Base-by-base conservation (phyloP, 2,329 filamentous ascomycete genomes). In the Fusarium verticillioides region DNA sequence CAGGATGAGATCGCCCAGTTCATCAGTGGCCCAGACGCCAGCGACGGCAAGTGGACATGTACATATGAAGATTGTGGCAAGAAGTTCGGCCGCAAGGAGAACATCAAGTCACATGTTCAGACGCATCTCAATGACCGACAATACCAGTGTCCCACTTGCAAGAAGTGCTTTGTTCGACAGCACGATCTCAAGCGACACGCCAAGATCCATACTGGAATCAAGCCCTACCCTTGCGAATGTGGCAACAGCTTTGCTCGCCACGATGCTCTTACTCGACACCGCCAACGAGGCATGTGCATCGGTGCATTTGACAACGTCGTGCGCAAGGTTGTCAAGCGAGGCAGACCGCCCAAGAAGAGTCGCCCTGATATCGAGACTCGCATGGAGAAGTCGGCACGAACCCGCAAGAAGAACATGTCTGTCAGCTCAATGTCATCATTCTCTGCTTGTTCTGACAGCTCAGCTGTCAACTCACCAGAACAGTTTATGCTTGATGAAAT, bases 51-150 rank as follows among this genome's bases (percentile, higher is more conserved):
- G 82, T 96, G 93, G 92, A 86, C 91, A 11, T 96, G 93, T 80
- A 83, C 90, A n/a, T 95, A 85, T 64, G 87, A 94, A 13, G 91
- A 91, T 34, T 99, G 96, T 82, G 89, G 91, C 76, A 97, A 97
- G 82, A 90, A 91, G 60, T 98, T 99, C 80, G 96, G 95, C n/a
- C 91, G 96, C 76, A 97, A 98, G 82, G 96, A 99, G 82, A 98
- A 99, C 84, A 98, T 98, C 86, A 97, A 97, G 81, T 97, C 95
- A 2, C 96, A 99, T 81, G 94, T 99, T 19, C 96, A 99, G 83
- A 99, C 96, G 7, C 96, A 99, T 83, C 91, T 99, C 73, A 96
- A 97, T 78, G 96, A 99, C 82, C 90, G 96, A 53, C 96, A 98
- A 81, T 99, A 94, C 84, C 92, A 94, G 82, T 99, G 96, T 83